phyloP scores from a whole-genome alignment of 176 grass and related monocot genomes.

The Avena atlantica region DNA sequence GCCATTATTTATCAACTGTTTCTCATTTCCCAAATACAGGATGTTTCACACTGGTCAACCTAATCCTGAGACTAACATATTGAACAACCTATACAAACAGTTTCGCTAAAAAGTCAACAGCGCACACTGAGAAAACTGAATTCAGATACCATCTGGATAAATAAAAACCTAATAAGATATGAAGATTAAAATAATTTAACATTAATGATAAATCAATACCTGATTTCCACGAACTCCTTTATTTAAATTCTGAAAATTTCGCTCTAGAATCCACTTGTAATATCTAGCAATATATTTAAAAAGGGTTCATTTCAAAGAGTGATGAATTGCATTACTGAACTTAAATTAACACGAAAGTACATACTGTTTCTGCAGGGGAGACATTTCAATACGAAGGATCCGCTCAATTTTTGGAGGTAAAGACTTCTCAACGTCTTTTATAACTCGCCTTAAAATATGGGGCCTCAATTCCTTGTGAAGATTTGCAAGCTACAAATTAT shows the following conservation, averaged over 20 bases:
- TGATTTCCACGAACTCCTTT: slow-evolving; percentile 99
- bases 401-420: slow-evolving; percentile 99
- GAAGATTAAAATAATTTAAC: slow-evolving; percentile 26
- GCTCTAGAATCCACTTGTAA: slow-evolving; percentile 99
- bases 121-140: neutral
- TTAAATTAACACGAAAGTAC: slow-evolving; percentile 21
- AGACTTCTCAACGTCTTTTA: slow-evolving; percentile 99
- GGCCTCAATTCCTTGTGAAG: slow-evolving; percentile 98
- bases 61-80: neutral
- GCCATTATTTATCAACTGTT: neutral
- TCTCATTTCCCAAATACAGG: slow-evolving; percentile 4
- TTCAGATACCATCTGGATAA: neutral
- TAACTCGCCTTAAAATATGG: slow-evolving; percentile 92
- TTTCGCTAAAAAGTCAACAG: neutral
- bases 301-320: slow-evolving; percentile 4
- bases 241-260: slow-evolving; percentile 99
- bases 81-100: slow-evolving; percentile 28
- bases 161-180: slow-evolving; percentile 19
- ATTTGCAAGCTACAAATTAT: slow-evolving; percentile 81
- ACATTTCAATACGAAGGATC: slow-evolving; percentile 94
- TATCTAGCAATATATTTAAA: slow-evolving; percentile 63
- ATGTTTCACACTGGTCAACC: slow-evolving; percentile 6
- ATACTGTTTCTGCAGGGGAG: slow-evolving; percentile 98
- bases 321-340: slow-evolving; percentile 8
- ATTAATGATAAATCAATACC: slow-evolving; percentile 54